Percentiles rank a stretch among this genome's conserved stretches.
Evolutionary conservation across 2,329 filamentous ascomycete genomes (phyloP).

Genomic region (Alternaria panax): DNA sequence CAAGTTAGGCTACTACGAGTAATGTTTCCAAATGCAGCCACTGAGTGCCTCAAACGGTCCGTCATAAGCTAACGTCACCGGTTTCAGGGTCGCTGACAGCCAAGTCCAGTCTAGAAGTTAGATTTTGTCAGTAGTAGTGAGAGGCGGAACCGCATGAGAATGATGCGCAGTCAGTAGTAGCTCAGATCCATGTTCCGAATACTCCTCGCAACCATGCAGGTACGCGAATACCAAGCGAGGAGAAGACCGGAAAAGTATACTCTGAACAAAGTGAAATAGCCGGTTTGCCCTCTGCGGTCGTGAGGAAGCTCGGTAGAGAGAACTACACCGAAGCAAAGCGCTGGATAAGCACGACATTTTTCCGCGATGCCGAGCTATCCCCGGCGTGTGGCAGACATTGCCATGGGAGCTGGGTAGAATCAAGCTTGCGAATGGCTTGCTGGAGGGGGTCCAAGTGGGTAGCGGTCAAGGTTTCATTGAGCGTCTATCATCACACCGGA

Average conservation of each 20-base stretch:
- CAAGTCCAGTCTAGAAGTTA: neutral
- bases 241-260: conserved; percentile 14
- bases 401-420: conserved; percentile 21
- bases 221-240: conserved; percentile 13
- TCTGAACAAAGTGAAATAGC: conserved; percentile 11
- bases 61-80: conserved; percentile 1
- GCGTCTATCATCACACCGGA: neutral
- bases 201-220: conserved; percentile 17
- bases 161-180: neutral
- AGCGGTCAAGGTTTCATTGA: conserved; percentile 10
- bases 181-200: conserved; percentile 3
- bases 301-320: conserved; percentile 18
- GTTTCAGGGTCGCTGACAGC: neutral
- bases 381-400: neutral
- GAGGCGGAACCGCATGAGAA: conserved; percentile 1
- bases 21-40: conserved; percentile 1
- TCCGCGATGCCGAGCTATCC: conserved; percentile 36
- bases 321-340: conserved; percentile 40
- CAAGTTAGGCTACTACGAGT: conserved; percentile 3
- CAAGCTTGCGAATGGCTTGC: conserved; percentile 17
- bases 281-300: conserved; percentile 1
- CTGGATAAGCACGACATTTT: conserved; percentile 14
- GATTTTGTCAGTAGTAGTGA: neutral
- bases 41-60: conserved; percentile 3
- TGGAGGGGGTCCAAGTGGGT: conserved; percentile 1